Evolutionary conservation across 257 asterid species (phyloP).

Genomic region (Solanum paucissectum): DNA sequence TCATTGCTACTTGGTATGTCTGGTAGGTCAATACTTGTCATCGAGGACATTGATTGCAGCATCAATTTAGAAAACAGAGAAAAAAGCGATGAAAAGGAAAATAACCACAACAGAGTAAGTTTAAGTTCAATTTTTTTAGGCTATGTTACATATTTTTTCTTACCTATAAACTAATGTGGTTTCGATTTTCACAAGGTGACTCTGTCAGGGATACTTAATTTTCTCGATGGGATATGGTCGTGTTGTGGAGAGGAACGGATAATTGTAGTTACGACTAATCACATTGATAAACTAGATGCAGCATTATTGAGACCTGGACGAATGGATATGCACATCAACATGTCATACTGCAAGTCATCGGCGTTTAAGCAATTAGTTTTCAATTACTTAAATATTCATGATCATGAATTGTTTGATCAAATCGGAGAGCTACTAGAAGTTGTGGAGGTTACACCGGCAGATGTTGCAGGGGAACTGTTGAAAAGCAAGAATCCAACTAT

Average conservation of each 20-base stretch:
- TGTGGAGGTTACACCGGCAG: constrained; percentile 6
- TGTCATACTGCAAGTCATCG: constrained; percentile 30
- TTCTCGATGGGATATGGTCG: constrained; percentile 61
- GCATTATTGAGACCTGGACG: constrained; percentile 49
- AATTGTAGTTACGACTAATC: constrained; percentile 45
- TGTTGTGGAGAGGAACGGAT: constrained; percentile 57
- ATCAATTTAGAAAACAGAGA: constrained; percentile 25
- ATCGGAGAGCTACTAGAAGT: background rate
- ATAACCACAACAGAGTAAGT: constrained; percentile 6
- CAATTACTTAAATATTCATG: background rate
- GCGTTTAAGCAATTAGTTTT: background rate
- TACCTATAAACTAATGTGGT: background rate
- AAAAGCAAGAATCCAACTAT: background rate
- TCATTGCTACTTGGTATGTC: constrained; percentile 33
- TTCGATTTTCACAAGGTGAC: constrained; percentile 31
- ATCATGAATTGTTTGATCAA: background rate
- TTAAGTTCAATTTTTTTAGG: background rate
- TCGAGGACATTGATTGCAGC: constrained; percentile 66
- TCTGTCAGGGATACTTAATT: constrained; percentile 52
- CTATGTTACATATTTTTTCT: background rate
- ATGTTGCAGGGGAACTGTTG: constrained; percentile 8
- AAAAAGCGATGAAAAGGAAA: background rate
- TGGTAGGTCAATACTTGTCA: constrained; percentile 52
- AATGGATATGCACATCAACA: constrained; percentile 46
- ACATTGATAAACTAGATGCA: constrained; percentile 35